Base-by-base conservation (phyloP, 805 yeast genomes). In the Yamadazyma philogaea region DNA sequence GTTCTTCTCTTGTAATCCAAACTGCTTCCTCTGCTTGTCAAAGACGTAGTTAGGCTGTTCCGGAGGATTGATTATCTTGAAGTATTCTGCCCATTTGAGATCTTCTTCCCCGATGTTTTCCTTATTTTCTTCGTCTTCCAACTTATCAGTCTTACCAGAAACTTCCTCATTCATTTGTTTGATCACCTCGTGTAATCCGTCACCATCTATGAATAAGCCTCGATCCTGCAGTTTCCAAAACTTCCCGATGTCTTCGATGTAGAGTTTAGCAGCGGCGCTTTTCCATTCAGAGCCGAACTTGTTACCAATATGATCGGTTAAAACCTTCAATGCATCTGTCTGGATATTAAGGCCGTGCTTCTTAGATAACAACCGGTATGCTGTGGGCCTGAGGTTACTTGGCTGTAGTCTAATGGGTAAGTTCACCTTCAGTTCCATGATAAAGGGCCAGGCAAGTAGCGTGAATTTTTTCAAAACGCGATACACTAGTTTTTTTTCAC, bases 291-390 rank as follows among this genome's bases (percentile, higher is more conserved):
- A 77, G 8, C 98, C 98, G 61, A 82, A 90, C 34, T 75, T 74
- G 32, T 70, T 72, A 2, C 97, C 93, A 19, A 93, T 71, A 40
- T 79, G 75, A n/a, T 79, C 81, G 1, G 96, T 86, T 24, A 93
- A 65, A 1, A 76, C 75, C 34, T 72, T 76, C 12, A 93, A 68
- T 0, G 96, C 98, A 49, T 85, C 82, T 0, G 96, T 82, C 55
- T 91, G 88, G 49, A 93, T 77, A 60, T 89, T 89, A 21, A 93
- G 74, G 0, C 97, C 96, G 59, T 88, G 91, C 57, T 91, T 93
- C 63, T 89, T 91, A 4, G 98, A 87, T 7, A 93, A 63, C 1
- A 91, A 78, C 31, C 99, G 71, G 60, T 90, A 93, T 0, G 97
- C 97, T 37, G 91, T 66, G 1, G 99, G 99, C 34, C 99, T 76